Evolutionary conservation across 257 asterid species (phyloP).

Genomic region (Solanum pinnatisectum): DNA sequence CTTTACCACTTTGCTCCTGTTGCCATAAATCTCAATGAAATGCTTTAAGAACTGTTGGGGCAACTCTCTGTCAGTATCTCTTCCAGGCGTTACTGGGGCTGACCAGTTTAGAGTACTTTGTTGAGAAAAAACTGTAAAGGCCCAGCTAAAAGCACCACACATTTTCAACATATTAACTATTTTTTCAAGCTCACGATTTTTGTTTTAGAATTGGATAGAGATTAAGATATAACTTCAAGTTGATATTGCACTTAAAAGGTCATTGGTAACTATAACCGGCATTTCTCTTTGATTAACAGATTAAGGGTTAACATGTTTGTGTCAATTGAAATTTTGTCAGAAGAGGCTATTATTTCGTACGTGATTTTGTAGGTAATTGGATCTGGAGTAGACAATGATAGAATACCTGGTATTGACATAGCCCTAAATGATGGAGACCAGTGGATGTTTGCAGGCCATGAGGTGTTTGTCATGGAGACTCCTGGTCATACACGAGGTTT

Average conservation of each 20-base stretch:
- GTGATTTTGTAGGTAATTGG: constrained; percentile 65
- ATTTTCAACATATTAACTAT: neutral
- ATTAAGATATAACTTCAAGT: neutral
- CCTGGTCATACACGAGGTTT: constrained; percentile 97
- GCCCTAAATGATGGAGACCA: constrained; percentile 75
- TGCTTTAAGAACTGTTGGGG: neutral
- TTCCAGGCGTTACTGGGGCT: neutral
- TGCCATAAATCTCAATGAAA: neutral
- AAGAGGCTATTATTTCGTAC: neutral
- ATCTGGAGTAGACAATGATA: constrained; percentile 66
- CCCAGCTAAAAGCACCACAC: neutral
- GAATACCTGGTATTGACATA: constrained; percentile 96
- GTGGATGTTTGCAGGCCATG: constrained; percentile 99
- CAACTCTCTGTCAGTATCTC: neutral
- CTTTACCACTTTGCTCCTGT: neutral
- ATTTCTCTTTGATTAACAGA: neutral
- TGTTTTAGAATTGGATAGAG: neutral
- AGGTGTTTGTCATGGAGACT: constrained; percentile 74
- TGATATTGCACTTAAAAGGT: neutral
- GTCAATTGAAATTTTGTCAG: neutral
- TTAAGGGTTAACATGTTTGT: neutral
- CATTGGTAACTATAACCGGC: neutral
- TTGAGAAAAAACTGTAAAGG: neutral
- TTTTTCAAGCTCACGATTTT: neutral
- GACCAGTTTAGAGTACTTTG: neutral